phyloP scores from a whole-genome alignment of 495 filamentous ascomycete species.

The Daldinia caldariorum region DNA sequence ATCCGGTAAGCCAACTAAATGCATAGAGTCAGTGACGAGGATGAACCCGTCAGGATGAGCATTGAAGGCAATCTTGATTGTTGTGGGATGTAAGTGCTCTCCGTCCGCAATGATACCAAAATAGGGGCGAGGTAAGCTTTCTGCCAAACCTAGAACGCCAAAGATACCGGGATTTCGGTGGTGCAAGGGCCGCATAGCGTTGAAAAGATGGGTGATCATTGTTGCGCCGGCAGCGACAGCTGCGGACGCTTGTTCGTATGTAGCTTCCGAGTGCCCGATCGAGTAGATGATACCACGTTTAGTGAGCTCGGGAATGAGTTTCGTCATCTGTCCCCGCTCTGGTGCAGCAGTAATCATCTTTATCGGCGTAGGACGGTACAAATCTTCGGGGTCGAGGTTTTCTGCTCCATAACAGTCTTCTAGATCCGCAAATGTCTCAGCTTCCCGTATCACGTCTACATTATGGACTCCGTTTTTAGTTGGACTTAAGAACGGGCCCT shows the following conservation, averaged over 20 bases:
- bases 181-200: slow-evolving; percentile 86
- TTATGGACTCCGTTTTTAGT: slow-evolving; percentile 79
- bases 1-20: slow-evolving; percentile 74
- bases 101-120: slow-evolving; percentile 75
- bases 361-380: slow-evolving; percentile 55
- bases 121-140: slow-evolving; percentile 61
- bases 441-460: slow-evolving; percentile 66
- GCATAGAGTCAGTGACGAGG: slow-evolving; percentile 75
- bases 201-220: slow-evolving; percentile 92
- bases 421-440: slow-evolving; percentile 65
- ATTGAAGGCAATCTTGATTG: slow-evolving; percentile 69
- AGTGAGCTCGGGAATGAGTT: slow-evolving; percentile 68
- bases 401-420: slow-evolving; percentile 72
- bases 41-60: slow-evolving; percentile 71
- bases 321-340: slow-evolving; percentile 72
- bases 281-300: slow-evolving; percentile 72
- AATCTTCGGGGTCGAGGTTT: slow-evolving; percentile 60
- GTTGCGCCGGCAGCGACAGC: slow-evolving; percentile 76
- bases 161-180: slow-evolving; percentile 88
- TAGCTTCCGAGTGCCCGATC: slow-evolving; percentile 84
- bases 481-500: slow-evolving; percentile 83
- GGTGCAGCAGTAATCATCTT: slow-evolving; percentile 85
- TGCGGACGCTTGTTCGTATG: slow-evolving; percentile 74
- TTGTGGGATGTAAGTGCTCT: slow-evolving; percentile 72
- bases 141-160: slow-evolving; percentile 69